phyloP scores from a whole-genome alignment of 257 asterid genomes.

The Datura wrightii region DNA sequence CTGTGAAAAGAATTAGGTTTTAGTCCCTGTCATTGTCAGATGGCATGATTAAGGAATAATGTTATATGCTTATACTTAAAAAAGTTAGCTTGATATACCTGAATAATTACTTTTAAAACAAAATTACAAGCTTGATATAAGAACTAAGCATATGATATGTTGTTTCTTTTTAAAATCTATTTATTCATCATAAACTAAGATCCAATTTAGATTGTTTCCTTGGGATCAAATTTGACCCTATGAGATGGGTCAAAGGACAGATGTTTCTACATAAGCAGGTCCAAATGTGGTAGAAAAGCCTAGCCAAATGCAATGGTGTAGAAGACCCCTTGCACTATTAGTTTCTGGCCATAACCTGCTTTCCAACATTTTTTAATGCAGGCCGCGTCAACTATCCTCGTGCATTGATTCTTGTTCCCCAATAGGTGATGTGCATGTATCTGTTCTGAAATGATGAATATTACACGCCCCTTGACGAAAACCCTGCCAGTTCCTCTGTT shows the following conservation, averaged over 20 bases:
- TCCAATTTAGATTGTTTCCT: background rate
- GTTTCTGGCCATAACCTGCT: background rate
- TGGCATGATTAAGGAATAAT: background rate
- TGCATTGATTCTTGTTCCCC: constrained; percentile 1
- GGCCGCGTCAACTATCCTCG: background rate
- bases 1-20: constrained; percentile 12
- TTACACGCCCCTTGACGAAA: background rate
- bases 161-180: background rate
- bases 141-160: background rate
- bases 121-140: constrained; percentile 7
- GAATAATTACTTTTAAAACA: background rate
- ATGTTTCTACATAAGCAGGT: constrained; percentile 12
- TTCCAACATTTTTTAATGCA: constrained; percentile 20
- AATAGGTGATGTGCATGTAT: constrained; percentile 4
- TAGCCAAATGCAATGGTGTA: background rate
- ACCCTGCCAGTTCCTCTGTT: constrained; percentile 5
- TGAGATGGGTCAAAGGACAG: constrained; percentile 5
- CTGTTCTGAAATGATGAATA: constrained; percentile 13
- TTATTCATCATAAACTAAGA: background rate
- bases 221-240: constrained; percentile 11
- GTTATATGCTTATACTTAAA: background rate
- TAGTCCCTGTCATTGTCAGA: background rate
- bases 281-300: constrained; percentile 1
- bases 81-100: constrained; percentile 8
- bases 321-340: background rate